Percentiles rank a stretch among this genome's conserved stretches.
Evolutionary conservation across 1,139 yeast species (phyloP).

Genomic region (Kodamaea suecica): DNA sequence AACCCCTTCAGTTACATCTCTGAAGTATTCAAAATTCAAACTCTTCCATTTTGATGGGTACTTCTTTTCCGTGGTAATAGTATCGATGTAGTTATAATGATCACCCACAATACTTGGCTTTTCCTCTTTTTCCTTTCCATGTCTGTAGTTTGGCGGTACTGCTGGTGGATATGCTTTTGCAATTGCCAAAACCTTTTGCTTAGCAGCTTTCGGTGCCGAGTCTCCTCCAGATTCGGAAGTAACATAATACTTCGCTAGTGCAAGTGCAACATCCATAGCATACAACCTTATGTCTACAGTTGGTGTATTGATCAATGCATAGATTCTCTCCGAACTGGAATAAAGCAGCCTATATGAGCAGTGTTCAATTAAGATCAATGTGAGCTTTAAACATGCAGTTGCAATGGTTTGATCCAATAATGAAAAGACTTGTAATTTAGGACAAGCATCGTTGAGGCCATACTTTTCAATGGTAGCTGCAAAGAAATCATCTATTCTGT

Average conservation of each 20-base stretch:
- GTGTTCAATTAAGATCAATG: conserved; percentile 62
- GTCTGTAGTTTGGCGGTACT: conserved; percentile 40
- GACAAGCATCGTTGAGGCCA: conserved; percentile 46
- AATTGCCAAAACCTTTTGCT: conserved; percentile 46
- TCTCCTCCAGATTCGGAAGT: conserved; percentile 4
- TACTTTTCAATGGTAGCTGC: conserved; percentile 55
- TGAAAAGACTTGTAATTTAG: conserved; percentile 45
- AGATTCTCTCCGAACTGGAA: conserved; percentile 62
- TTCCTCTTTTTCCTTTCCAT: conserved; percentile 13
- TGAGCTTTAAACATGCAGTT: conserved; percentile 56
- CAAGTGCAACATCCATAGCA: conserved; percentile 62
- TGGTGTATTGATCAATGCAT: conserved; percentile 56
- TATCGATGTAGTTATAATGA: conserved; percentile 54
- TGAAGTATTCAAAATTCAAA: conserved; percentile 56
- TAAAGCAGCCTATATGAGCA: conserved; percentile 69
- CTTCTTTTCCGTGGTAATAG: conserved; percentile 44
- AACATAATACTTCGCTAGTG: conserved; percentile 45
- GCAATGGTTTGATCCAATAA: conserved; percentile 46
- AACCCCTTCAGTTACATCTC: conserved; percentile 9
- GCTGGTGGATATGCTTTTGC: conserved; percentile 55
- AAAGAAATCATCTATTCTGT: conserved; percentile 68
- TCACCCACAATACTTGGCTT: conserved; percentile 36
- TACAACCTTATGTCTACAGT: conserved; percentile 58
- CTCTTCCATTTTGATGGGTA: conserved; percentile 58
- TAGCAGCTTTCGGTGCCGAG: conserved; percentile 42